These are phyloP conservation scores for Porcisia deanei DNA, from an alignment of 208 protist genomes.

Conservation along the genomic window DNA sequence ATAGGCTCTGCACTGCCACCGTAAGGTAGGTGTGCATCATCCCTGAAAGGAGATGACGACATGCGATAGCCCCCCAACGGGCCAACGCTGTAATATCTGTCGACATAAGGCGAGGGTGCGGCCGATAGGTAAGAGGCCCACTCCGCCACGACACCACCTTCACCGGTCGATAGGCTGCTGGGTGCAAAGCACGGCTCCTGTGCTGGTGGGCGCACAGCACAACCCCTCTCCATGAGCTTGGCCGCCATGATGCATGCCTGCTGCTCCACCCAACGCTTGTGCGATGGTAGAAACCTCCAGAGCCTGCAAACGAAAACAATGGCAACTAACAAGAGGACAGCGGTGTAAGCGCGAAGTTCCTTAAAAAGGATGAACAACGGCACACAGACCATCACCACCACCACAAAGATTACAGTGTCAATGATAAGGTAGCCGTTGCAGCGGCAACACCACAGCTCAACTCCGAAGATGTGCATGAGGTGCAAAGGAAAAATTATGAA, in stretches of 20 bases:
- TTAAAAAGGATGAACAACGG: conserved; percentile 33
- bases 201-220: background rate
- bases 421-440: conserved; percentile 17
- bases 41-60: background rate
- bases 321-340: conserved; percentile 28
- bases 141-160: background rate
- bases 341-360: conserved; percentile 34
- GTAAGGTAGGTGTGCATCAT: background rate
- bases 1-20: background rate
- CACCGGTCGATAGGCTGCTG: background rate
- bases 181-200: background rate
- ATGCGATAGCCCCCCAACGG: background rate
- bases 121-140: conserved; percentile 4
- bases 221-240: conserved; percentile 6
- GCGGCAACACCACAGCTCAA: conserved; percentile 17
- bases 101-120: background rate
- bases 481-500: background rate
- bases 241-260: conserved; percentile 15
- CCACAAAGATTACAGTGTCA: conserved; percentile 17
- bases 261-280: conserved; percentile 28
- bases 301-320: conserved; percentile 40
- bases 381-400: conserved; percentile 24
- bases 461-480: conserved; percentile 12
- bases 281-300: conserved; percentile 55
- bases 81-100: background rate